Evolutionary conservation across 1,139 yeast genomes (phyloP).

Genomic region (Debaryomyces sp.): DNA sequence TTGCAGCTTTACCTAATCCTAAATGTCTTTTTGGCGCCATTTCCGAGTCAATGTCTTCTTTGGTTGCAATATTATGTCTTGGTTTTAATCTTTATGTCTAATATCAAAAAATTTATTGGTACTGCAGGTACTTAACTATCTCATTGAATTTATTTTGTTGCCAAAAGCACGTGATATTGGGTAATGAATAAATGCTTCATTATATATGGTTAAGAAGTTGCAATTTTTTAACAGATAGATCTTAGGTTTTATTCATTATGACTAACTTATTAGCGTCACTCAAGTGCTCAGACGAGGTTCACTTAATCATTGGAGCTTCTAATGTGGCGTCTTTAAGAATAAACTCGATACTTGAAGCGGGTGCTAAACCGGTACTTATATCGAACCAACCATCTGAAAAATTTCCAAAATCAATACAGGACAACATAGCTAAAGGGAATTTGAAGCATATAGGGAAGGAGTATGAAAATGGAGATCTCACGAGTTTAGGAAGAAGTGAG

Average conservation of each 20-base stretch:
- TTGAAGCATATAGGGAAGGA: slow-evolving; percentile 34
- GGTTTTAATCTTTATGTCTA: background rate
- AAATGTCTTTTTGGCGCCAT: slow-evolving; percentile 76
- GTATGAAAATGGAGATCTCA: slow-evolving; percentile 41
- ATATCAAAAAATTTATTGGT: background rate
- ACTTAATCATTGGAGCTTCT: slow-evolving; percentile 64
- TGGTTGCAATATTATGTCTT: background rate
- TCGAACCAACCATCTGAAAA: slow-evolving; percentile 20
- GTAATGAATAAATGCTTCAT: slow-evolving; percentile 15
- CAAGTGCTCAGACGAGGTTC: slow-evolving; percentile 54
- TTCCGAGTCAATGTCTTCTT: background rate
- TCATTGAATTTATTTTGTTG: background rate
- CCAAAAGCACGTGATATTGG: slow-evolving; percentile 22
- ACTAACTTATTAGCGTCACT: slow-evolving; percentile 51
- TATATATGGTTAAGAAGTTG: slow-evolving; percentile 6
- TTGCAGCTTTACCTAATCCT: slow-evolving; percentile 73
- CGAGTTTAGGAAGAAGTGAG: slow-evolving; percentile 60
- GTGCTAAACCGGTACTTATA: slow-evolving; percentile 61
- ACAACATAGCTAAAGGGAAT: slow-evolving; percentile 22
- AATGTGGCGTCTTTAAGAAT: slow-evolving; percentile 55
- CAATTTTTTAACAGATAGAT: slow-evolving; percentile 6
- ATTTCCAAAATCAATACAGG: slow-evolving; percentile 26
- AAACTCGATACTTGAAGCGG: slow-evolving; percentile 50
- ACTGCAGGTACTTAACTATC: slow-evolving; percentile 4
- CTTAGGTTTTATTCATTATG: slow-evolving; percentile 17